Evolutionary conservation across 2,329 filamentous ascomycete species (phyloP).

Genomic region (Trichoderma semiorbis): DNA sequence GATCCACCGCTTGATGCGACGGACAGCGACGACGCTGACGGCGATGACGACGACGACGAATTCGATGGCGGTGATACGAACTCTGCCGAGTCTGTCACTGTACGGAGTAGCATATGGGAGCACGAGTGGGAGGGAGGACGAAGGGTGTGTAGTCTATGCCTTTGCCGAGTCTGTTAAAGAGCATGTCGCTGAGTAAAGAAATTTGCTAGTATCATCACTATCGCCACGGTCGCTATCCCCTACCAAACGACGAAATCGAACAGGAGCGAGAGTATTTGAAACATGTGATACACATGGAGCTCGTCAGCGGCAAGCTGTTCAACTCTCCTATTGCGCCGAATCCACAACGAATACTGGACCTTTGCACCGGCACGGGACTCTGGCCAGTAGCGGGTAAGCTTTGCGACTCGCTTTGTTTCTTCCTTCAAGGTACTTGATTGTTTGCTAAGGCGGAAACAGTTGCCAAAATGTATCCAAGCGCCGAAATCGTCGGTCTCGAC

Average conservation of each 20-base stretch:
- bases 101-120: constrained; percentile 17
- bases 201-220: constrained; percentile 32
- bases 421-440: neutral
- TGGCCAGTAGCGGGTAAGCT: constrained; percentile 43
- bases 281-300: constrained; percentile 36
- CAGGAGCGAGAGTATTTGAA: constrained; percentile 40
- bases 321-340: constrained; percentile 39
- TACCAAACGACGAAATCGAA: constrained; percentile 40
- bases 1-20: constrained; percentile 15
- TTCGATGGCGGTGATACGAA: neutral
- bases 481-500: constrained; percentile 38
- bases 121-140: constrained; percentile 18
- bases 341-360: constrained; percentile 36
- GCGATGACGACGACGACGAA: constrained; percentile 3
- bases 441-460: constrained; percentile 18
- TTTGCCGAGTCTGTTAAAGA: neutral
- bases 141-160: constrained; percentile 10
- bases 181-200: neutral
- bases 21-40: constrained; percentile 7
- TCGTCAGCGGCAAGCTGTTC: constrained; percentile 37
- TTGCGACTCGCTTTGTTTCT: neutral
- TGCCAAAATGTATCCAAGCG: constrained; percentile 34
- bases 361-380: constrained; percentile 34
- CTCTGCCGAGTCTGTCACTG: constrained; percentile 6
- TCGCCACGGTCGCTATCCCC: constrained; percentile 33